Evolutionary conservation across 2,329 filamentous ascomycete genomes (phyloP).

Genomic region (Aspergillus ruber): DNA sequence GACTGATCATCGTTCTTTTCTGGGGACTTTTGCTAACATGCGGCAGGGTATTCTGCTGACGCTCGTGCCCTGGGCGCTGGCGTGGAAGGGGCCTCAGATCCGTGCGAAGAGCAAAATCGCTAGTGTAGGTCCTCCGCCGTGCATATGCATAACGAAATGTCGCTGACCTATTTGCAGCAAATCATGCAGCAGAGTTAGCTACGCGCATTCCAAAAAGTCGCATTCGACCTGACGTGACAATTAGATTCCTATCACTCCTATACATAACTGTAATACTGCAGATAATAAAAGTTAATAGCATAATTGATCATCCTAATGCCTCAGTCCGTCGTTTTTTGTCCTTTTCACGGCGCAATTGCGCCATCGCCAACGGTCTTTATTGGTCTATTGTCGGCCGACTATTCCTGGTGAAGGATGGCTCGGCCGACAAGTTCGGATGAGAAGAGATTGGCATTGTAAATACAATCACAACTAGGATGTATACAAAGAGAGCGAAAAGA

Average conservation of each 20-base stretch:
- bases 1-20: background rate
- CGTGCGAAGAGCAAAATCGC: constrained; percentile 72
- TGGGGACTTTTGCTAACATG: background rate
- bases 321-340: background rate
- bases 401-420: constrained; percentile 4
- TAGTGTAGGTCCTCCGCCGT: constrained; percentile 38
- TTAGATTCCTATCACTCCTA: too few relatives aligned
- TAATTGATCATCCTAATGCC: background rate
- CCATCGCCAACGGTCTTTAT: constrained; percentile 23
- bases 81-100: constrained; percentile 69
- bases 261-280: too few relatives aligned
- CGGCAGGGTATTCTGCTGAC: constrained; percentile 52
- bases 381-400: constrained; percentile 25
- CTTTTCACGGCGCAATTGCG: constrained; percentile 21
- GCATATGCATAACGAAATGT: too few relatives aligned
- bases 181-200: background rate
- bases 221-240: too few relatives aligned
- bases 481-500: too few relatives aligned
- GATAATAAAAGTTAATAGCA: background rate
- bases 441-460: constrained; percentile 1
- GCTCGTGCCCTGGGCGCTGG: constrained; percentile 72
- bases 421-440: constrained; percentile 18
- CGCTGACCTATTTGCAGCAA: background rate
- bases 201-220: background rate
- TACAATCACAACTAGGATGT: background rate